Base-by-base conservation (phyloP, 2,329 filamentous ascomycete genomes). In the Canariomyces notabilis region DNA sequence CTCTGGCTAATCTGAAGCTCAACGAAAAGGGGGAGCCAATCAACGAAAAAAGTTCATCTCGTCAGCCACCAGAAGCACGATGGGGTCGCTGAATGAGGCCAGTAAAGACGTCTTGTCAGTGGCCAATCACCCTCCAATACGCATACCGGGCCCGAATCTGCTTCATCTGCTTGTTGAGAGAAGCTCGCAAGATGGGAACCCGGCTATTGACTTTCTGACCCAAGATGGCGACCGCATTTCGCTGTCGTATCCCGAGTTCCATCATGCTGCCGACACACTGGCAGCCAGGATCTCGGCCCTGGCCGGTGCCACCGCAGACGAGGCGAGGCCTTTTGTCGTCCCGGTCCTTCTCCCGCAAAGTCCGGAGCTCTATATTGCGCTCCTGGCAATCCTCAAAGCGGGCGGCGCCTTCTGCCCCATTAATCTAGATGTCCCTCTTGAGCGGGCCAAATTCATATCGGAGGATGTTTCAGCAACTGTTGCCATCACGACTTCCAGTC, bases 391-490 rank as follows among this genome's bases (percentile, higher is more conserved):
- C 43, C 71, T 95, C 37, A 89, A 90, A 63, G 82, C 82, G 11
- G 90, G 90, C 6, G 87, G 79, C 29, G 88, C 88, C 0, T 95
- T 95, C 58, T 95, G 89, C 55, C 89, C 90, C 0, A 69, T 96
- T 46, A 85, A 85, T 50, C 73, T 87, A 39, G 89, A 95, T 64
- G 79, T 83, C 0, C 90, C 90, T 0, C 64, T 72, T 4, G 88
- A 95, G 43, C 76, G 90, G 39, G 74, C 95, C 35, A 78, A 75
- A 41, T 95, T 95, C 61, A 90, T 95, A 40, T 66, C 90, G 14
- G 64, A 77, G n/a, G 89, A 96, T 70, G 78, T 94, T 32, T 71
- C 73, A 9, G 87, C 89, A 6, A 69, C 67, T 6, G 61, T 94
- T 1, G 67, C 94, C 21, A 66, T 95, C 35, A 87, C 83, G 0